These are phyloP conservation scores for Dendrothele bispora DNA, from an alignment of 768 basidiomycete genomes.

Conservation along the genomic window DNA sequence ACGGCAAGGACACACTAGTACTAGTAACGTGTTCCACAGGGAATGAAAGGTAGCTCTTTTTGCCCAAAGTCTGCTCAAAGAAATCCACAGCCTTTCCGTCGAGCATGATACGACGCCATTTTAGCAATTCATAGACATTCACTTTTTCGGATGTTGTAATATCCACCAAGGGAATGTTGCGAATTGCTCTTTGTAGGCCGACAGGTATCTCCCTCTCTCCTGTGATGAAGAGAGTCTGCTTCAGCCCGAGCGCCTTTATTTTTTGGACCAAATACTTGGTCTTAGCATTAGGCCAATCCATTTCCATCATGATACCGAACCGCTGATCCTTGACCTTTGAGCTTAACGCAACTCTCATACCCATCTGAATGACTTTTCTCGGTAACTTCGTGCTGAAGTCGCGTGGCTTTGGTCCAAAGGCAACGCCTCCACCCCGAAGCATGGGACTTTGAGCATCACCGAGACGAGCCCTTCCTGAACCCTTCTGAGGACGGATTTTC, in stretches of 20 bases:
- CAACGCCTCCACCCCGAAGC: constrained; percentile 88
- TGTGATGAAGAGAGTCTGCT: constrained; percentile 76
- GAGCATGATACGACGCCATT: constrained; percentile 79
- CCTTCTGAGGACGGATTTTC: constrained; percentile 93
- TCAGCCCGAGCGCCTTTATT: constrained; percentile 64
- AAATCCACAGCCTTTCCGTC: constrained; percentile 82
- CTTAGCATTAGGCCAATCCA: constrained; percentile 73
- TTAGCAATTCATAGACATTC: constrained; percentile 80
- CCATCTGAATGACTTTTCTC: constrained; percentile 91
- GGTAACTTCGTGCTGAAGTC: constrained; percentile 91
- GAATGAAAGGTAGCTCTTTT: constrained; percentile 17
- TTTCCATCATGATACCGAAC: constrained; percentile 71
- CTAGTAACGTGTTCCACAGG: neutral
- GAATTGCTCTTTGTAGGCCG: constrained; percentile 58
- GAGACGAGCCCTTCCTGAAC: constrained; percentile 84
- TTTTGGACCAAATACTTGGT: constrained; percentile 65
- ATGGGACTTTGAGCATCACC: constrained; percentile 88
- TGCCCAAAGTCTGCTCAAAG: constrained; percentile 65
- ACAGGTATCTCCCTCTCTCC: constrained; percentile 55
- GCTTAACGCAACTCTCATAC: constrained; percentile 87
- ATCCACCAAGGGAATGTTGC: constrained; percentile 72
- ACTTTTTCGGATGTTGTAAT: constrained; percentile 64
- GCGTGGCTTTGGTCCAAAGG: constrained; percentile 88
- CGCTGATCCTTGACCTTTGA: constrained; percentile 73
- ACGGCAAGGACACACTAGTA: neutral